phyloP scores from a whole-genome alignment of 495 filamentous ascomycete genomes.

The Chaetomium fimeti region DNA sequence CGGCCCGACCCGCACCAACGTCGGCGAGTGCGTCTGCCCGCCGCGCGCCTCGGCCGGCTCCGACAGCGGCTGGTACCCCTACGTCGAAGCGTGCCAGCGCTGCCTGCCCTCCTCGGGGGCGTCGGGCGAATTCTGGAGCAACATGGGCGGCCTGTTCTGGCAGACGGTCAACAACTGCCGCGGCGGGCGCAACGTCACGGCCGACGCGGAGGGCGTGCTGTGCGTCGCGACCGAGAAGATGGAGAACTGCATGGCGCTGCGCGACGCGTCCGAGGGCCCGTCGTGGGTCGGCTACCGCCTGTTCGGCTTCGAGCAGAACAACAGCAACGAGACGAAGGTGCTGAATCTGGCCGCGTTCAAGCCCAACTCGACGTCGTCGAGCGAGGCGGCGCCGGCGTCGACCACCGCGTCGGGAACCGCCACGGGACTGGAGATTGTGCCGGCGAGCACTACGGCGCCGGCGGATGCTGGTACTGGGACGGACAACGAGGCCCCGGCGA shows the following conservation, averaged over 20 bases:
- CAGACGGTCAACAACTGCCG: neutral
- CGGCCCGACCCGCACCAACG: neutral
- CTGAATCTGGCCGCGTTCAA: conserved; percentile 3
- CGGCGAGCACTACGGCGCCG: neutral
- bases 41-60: neutral
- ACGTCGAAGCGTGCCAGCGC: conserved; percentile 9
- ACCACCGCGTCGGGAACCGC: neutral
- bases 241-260: conserved; percentile 4
- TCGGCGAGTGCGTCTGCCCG: conserved; percentile 1
- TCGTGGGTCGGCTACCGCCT: neutral
- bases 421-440: neutral
- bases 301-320: too few relatives aligned
- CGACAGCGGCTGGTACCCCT: conserved; percentile 16
- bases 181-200: conserved; percentile 2
- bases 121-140: conserved; percentile 12
- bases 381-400: neutral
- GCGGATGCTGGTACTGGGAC: neutral
- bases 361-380: conserved; percentile 7
- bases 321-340: conserved; percentile 4
- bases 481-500: neutral
- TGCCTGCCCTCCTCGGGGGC: neutral
- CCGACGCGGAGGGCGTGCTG: neutral
- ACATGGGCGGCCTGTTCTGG: neutral
- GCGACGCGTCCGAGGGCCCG: neutral
- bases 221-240: neutral